Conservation (phyloP, 2,329 filamentous ascomycete genomes). For the Talaromyces sp. region DNA sequence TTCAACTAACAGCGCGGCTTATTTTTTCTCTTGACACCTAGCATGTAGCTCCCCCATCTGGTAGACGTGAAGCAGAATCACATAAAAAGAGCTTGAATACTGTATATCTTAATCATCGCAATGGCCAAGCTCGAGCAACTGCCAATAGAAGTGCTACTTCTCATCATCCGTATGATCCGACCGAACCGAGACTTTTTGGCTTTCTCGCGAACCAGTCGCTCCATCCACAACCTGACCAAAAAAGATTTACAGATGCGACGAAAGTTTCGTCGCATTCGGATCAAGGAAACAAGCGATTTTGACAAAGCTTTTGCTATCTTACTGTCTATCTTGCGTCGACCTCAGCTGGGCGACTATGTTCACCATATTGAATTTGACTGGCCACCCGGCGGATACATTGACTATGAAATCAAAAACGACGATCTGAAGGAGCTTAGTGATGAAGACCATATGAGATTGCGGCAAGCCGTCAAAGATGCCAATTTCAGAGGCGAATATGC, state of each 20-base stretch:
- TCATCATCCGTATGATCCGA: constrained; percentile 17
- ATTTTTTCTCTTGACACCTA: background rate
- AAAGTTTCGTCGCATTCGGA: constrained; percentile 14
- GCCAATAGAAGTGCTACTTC: constrained; percentile 4
- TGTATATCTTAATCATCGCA: background rate
- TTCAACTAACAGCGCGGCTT: background rate
- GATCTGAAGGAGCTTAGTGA: constrained; percentile 16
- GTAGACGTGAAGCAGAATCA: background rate
- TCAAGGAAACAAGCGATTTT: constrained; percentile 2
- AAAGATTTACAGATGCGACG: background rate
- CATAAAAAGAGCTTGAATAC: background rate
- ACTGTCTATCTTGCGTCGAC: constrained; percentile 22
- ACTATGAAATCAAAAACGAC: background rate
- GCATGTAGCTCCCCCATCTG: background rate
- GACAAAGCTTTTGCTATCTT: constrained; percentile 21
- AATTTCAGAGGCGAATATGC: constrained; percentile 16
- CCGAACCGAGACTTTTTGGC: constrained; percentile 20
- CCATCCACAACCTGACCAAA: constrained; percentile 19
- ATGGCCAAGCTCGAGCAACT: background rate
- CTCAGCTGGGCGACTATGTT: constrained; percentile 22
- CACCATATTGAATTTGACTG: constrained; percentile 19
- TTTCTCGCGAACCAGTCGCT: constrained; percentile 18
- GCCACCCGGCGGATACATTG: background rate
- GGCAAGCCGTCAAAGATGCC: constrained; percentile 17
- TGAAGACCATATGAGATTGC: constrained; percentile 18